Evolutionary conservation across 1,139 yeast genomes (phyloP).

Genomic region (Diutina neorugosa): DNA sequence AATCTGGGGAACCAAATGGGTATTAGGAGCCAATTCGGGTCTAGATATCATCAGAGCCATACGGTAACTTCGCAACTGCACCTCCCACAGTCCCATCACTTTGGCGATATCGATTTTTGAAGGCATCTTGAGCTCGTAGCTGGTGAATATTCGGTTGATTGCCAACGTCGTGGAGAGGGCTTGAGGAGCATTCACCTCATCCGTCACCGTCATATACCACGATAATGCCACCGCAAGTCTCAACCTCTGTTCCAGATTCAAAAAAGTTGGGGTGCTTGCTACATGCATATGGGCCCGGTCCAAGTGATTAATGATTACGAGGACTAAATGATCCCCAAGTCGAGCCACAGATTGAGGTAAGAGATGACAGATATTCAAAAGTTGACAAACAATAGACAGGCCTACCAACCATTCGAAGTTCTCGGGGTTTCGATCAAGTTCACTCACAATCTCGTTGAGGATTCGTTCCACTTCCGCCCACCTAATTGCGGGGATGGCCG

Average conservation of each 20-base stretch:
- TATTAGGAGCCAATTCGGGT: not conserved
- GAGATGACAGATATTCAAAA: not conserved
- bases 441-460: not conserved
- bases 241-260: not conserved
- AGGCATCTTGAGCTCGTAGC: not conserved
- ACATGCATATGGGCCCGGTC: not conserved
- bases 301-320: not conserved
- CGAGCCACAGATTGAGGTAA: not conserved
- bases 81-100: not conserved
- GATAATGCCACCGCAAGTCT: not conserved
- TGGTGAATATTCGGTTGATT: not conserved
- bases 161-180: not conserved
- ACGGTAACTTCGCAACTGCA: not conserved
- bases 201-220: not conserved
- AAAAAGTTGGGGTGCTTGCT: not conserved
- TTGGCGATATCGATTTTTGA: not conserved
- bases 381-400: not conserved
- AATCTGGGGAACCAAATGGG: not conserved
- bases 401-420: not conserved
- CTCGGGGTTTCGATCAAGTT: not conserved
- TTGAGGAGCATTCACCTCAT: not conserved
- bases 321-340: not conserved
- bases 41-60: not conserved
- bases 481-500: not conserved
- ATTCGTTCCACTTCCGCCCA: not conserved